Base-by-base conservation (phyloP, 495 filamentous ascomycete species). In the Xylaria intraflava region DNA sequence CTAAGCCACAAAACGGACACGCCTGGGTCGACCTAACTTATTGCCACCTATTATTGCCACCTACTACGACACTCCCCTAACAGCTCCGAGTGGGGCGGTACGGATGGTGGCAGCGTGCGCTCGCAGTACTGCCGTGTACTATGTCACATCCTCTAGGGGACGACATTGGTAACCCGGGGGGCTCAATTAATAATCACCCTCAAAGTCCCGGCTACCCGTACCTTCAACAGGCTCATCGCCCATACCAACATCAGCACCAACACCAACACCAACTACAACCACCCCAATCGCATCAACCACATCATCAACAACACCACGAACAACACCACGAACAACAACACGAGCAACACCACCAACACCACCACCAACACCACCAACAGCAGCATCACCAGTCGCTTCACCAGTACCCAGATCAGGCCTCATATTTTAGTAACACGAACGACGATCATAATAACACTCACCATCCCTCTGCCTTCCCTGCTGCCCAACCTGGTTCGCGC, bases 121-220 rank as follows among this genome's bases (percentile, higher is more conserved):
- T n/a, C n/a, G 31, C 31, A 33, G 10, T 17, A 38, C 17, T 46
- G 43, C 46, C 19, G 26, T 36, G 51, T 46, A 53, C 51, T 46
- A 53, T 53, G 51, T 53, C 51, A 40, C 31, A 53, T 24, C 43
- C 43, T 36, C 26, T 43, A 7, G 42, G 46, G 23, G 46, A 46
- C 49, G 49, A 33, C 51, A 31, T n/a, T n/a, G n/a, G n/a, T 53
- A 43, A 33, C n/a, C 27, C 17, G n/a, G 24, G 51, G 51, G 40
- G 12, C 31, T 22, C 23, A 22, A 46, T 46, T 53, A 53, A 38
- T 53, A 53, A 46, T 53, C 42, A 39, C 1, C 27, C 41, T 16
- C 50, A 53, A 40, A 23, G 38, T 27, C 50, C 50, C 39, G 31
- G 31, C 12, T 45, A 46, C 42, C 22, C 40, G 44, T 36, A n/a